A percentile compares a stretch with the other conserved stretches of the same genome.
Conservation (phyloP, 768 basidiomycete species). For the Boletus pseudo-olivaceus region DNA sequence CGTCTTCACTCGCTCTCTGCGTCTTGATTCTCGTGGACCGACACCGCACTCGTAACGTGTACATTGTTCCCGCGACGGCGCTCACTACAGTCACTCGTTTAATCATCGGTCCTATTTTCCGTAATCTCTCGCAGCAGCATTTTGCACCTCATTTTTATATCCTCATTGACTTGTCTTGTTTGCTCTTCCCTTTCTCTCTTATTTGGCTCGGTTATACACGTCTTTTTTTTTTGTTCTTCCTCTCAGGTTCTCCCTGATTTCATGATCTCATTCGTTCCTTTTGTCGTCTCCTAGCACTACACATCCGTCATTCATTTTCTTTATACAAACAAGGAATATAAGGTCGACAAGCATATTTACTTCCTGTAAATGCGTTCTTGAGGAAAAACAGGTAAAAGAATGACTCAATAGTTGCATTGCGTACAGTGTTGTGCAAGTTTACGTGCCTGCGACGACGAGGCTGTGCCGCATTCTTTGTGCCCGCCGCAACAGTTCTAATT, state of each 20-base stretch:
- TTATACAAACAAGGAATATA: slow-evolving; percentile 9
- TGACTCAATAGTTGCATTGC: background rate
- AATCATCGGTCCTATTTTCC: slow-evolving; percentile 3
- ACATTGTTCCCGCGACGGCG: background rate
- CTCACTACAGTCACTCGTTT: slow-evolving; percentile 9
- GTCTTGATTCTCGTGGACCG: background rate
- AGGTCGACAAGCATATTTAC: slow-evolving; percentile 2
- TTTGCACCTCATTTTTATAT: slow-evolving; percentile 10
- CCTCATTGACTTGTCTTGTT: slow-evolving; percentile 1
- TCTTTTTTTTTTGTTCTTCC: background rate
- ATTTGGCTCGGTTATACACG: background rate
- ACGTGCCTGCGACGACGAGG: background rate
- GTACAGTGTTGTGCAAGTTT: too few relatives aligned
- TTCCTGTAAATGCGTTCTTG: background rate
- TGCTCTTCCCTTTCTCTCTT: background rate
- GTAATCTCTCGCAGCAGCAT: slow-evolving; percentile 8
- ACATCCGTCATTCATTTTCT: background rate
- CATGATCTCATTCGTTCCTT: background rate
- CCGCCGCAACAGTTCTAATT: too few relatives aligned
- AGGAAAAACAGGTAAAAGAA: background rate
- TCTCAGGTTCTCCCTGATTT: background rate
- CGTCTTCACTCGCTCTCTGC: too few relatives aligned
- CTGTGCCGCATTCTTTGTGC: background rate
- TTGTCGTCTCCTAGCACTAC: background rate
- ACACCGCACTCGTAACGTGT: background rate